phyloP scores from a whole-genome alignment of 2,329 filamentous ascomycete genomes.

The Rugonectria rugulosa region DNA sequence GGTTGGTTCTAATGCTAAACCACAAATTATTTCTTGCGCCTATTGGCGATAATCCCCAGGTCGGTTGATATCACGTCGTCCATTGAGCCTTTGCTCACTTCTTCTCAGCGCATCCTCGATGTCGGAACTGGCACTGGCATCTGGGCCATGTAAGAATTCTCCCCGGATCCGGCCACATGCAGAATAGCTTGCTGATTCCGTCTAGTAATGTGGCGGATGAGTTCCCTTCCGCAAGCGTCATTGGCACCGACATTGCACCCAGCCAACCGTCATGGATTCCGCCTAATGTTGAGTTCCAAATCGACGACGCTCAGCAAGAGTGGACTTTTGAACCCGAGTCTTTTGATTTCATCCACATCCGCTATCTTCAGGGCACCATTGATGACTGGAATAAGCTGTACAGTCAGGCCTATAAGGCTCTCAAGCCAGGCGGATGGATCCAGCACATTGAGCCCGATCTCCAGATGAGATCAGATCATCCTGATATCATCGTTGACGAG shows the following conservation, averaged over 20 bases:
- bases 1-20: conserved; percentile 32
- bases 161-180: fast-evolving
- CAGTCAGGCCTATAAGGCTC: conserved; percentile 23
- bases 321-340: conserved; percentile 53
- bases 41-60: conserved; percentile 28
- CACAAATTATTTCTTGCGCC: conserved; percentile 31
- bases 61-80: neutral
- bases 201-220: conserved; percentile 31
- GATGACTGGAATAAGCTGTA: conserved; percentile 40
- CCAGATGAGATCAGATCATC: conserved; percentile 27
- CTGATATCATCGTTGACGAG: conserved; percentile 9
- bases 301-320: conserved; percentile 44
- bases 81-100: neutral
- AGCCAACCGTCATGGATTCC: conserved; percentile 38
- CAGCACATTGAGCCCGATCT: conserved; percentile 38
- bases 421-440: conserved; percentile 37
- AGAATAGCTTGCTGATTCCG: neutral
- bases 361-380: conserved; percentile 41
- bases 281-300: conserved; percentile 47
- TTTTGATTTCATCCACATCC: conserved; percentile 45
- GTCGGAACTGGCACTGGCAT: conserved; percentile 34
- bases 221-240: conserved; percentile 29
- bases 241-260: conserved; percentile 33
- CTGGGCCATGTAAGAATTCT: conserved; percentile 30
- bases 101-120: conserved; percentile 22